Base-by-base conservation (phyloP, 2,329 filamentous ascomycete genomes). In the Calonectria honghensis region DNA sequence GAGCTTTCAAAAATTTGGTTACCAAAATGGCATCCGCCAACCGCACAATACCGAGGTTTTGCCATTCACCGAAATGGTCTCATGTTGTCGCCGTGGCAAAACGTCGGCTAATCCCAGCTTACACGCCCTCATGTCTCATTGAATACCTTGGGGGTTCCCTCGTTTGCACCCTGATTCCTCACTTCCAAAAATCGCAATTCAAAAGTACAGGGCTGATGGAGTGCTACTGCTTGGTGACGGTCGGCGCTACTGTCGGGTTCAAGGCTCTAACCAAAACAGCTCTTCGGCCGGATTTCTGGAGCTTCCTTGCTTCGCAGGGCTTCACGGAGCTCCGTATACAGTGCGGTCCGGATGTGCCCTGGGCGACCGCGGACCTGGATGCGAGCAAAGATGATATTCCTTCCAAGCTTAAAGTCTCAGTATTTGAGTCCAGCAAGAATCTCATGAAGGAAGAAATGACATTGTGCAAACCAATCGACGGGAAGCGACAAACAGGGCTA, bases 231-330 rank as follows among this genome's bases (percentile, higher is more conserved):
- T 94, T 99, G 78, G 93, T 98, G 70, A 98, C 97, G 0, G 94
- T 98, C 37, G 97, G 97, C 72, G 96, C 97, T 7, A 99, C 96
- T 0, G 96, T 96, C 20, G 91, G 94, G 27, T 99, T 99, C 85
- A 88, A 90, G 68, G 85, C 89, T 9, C 90, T 99, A 2, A 90
- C 98, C 71, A 85, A 89, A 54, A 91, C 93, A 39, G 90, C 93
- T 14, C 86, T 97, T 7, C 86, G 89, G 24, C 85, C 89, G 0
- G 79, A 84, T 0, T 96, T 97, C 81, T 88, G 97, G 75, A 78
- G 87, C 7, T 87, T 89, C 6, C 89, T 98, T 16, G 81, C 83
- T 14, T 81, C 86, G 2, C 84, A 90, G 14, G 89, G 89, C 57
- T 98, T 94, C 85, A 95, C 93, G 0, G 87, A 94, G 74, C 88